Evolutionary conservation across 805 yeast species (phyloP).

Genomic region (Kluyveromyces starmeri): DNA sequence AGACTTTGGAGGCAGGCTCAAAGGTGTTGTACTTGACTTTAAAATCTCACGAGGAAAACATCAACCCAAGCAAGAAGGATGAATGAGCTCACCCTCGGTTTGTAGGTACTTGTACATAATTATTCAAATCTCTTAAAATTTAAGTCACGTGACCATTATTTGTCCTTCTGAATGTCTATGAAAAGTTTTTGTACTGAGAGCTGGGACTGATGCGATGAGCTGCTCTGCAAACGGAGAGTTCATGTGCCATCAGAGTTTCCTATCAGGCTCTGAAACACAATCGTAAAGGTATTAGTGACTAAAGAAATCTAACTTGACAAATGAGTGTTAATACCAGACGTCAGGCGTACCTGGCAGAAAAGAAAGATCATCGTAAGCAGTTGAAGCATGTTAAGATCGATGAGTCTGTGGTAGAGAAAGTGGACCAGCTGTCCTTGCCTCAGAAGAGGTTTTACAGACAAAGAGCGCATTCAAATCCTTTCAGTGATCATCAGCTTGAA

Average conservation of each 20-base stretch:
- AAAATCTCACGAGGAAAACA: conserved; percentile 48
- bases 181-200: too few species aligned
- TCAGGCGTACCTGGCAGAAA: conserved; percentile 36
- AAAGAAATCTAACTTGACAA: too few species aligned
- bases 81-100: too few species aligned
- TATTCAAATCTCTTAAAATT: too few species aligned
- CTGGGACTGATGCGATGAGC: too few species aligned
- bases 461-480: conserved; percentile 96
- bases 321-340: conserved; percentile 22
- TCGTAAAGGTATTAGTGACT: too few species aligned
- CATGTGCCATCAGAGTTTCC: too few species aligned
- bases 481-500: conserved; percentile 86
- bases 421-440: conserved; percentile 46
- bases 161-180: too few species aligned
- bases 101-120: too few species aligned
- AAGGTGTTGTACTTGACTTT: conserved; percentile 65
- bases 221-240: too few species aligned
- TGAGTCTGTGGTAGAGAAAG: conserved; percentile 21
- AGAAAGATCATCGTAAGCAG: conserved; percentile 40
- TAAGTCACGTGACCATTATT: too few species aligned
- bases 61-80: conserved; percentile 18
- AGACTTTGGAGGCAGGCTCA: conserved; percentile 65
- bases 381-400: conserved; percentile 40
- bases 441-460: conserved; percentile 86
- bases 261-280: too few species aligned